phyloP scores from a whole-genome alignment of 306 rosid genomes.

The Begonia loranthoides region DNA sequence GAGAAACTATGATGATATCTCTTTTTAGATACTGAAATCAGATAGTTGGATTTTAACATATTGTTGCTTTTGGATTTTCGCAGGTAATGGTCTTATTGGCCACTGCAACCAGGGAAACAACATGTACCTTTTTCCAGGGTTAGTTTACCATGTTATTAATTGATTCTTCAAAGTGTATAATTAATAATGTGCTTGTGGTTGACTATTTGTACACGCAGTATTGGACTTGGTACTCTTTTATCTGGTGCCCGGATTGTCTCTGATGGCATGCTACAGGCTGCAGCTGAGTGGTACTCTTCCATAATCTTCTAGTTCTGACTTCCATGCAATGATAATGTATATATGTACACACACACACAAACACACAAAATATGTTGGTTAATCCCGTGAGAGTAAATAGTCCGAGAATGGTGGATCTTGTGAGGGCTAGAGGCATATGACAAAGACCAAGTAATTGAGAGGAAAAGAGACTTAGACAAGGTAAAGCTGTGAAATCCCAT shows the following conservation, averaged over 20 bases:
- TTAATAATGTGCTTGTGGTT: slow-evolving; percentile 3
- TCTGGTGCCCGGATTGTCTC: slow-evolving; percentile 78
- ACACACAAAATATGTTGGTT: too few species aligned
- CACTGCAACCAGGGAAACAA: slow-evolving; percentile 99
- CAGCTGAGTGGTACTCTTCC: slow-evolving; percentile 79
- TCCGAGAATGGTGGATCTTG: too few species aligned
- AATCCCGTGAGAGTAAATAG: too few species aligned
- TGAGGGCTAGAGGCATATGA: too few species aligned
- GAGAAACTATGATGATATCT: too few species aligned
- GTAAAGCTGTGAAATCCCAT: too few species aligned
- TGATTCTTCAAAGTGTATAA: not conserved
- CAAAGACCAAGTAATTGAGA: too few species aligned
- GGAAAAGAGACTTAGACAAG: too few species aligned
- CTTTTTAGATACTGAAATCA: too few species aligned
- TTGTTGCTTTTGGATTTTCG: slow-evolving; percentile 3
- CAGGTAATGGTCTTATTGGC: slow-evolving; percentile 76
- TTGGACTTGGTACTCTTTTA: slow-evolving; percentile 91
- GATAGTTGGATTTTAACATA: not conserved
- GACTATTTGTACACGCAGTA: slow-evolving; percentile 33
- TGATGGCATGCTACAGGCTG: slow-evolving; percentile 98
- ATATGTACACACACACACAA: not conserved
- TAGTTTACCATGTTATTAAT: slow-evolving; percentile 16
- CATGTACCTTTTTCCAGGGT: slow-evolving; percentile 99
- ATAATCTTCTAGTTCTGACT: not conserved
- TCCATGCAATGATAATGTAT: not conserved